Percentiles rank a stretch among this genome's conserved stretches.
These are phyloP conservation scores for Blastomyces parvus DNA, from an alignment of 2,329 filamentous ascomycete genomes.

Conservation along the genomic window DNA sequence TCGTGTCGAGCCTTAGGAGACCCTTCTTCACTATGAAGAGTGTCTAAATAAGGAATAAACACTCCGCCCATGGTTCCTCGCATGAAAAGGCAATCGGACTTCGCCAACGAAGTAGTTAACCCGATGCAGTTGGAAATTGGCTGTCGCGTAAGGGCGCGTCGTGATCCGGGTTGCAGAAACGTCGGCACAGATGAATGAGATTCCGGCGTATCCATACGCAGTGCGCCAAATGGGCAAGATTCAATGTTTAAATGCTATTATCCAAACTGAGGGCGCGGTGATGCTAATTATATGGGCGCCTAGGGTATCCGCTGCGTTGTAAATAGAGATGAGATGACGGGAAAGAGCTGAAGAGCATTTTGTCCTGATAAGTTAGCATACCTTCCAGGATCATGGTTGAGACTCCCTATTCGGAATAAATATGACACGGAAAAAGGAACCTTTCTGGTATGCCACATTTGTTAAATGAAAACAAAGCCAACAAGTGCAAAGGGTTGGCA, in stretches of 20 bases:
- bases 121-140: neutral
- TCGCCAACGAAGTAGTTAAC: neutral
- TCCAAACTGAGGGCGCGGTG: neutral
- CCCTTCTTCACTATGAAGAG: neutral
- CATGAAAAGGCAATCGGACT: neutral
- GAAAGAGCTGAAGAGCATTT: neutral
- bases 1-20: neutral
- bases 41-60: neutral
- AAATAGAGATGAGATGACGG: neutral
- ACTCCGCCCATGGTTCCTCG: neutral
- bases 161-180: neutral
- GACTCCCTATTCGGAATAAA: neutral
- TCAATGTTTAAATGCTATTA: neutral
- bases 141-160: neutral
- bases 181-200: neutral
- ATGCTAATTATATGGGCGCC: neutral
- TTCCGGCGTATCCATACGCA: neutral
- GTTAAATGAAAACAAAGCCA: neutral
- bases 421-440: neutral
- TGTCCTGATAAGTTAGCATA: neutral
- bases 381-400: too few species aligned
- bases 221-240: neutral
- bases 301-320: neutral
- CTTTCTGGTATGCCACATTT: neutral
- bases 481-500: neutral